These are phyloP conservation scores for Thielaviopsis euricoi DNA, from an alignment of 2,329 filamentous ascomycete genomes.

Conservation along the genomic window DNA sequence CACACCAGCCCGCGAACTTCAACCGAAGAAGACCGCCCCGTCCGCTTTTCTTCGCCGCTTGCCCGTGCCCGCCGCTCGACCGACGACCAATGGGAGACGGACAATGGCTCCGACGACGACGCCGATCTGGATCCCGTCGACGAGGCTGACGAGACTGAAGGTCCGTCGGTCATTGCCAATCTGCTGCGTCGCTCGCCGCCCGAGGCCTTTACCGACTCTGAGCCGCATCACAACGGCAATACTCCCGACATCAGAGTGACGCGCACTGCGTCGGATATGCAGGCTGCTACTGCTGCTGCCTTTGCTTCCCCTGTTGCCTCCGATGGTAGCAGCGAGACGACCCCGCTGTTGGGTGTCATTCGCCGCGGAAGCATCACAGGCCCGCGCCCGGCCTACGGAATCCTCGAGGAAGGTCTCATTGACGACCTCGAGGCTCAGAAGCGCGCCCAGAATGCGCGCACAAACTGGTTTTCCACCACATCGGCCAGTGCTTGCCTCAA, in stretches of 20 bases:
- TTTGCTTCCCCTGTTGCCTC: too few species aligned
- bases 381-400: background rate
- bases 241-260: slow-evolving; percentile 13
- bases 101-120: slow-evolving; percentile 1
- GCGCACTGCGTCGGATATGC: slow-evolving; percentile 15
- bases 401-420: background rate
- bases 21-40: slow-evolving; percentile 14
- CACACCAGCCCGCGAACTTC: slow-evolving; percentile 16
- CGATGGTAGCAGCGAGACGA: slow-evolving; percentile 8
- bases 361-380: slow-evolving; percentile 1
- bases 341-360: slow-evolving; percentile 16
- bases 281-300: slow-evolving; percentile 8
- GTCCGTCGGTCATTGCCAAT: slow-evolving; percentile 30
- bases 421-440: slow-evolving; percentile 14
- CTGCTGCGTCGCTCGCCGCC: slow-evolving; percentile 34
- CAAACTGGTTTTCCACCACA: slow-evolving; percentile 1
- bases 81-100: slow-evolving; percentile 3
- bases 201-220: slow-evolving; percentile 17
- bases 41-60: slow-evolving; percentile 1
- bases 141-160: slow-evolving; percentile 16
- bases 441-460: background rate
- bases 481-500: slow-evolving; percentile 21
- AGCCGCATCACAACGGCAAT: background rate
- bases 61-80: background rate
- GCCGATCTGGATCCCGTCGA: slow-evolving; percentile 7